These are phyloP conservation scores for Fusarium anguioides DNA, from an alignment of 2,329 filamentous ascomycete genomes.

Conservation along the genomic window DNA sequence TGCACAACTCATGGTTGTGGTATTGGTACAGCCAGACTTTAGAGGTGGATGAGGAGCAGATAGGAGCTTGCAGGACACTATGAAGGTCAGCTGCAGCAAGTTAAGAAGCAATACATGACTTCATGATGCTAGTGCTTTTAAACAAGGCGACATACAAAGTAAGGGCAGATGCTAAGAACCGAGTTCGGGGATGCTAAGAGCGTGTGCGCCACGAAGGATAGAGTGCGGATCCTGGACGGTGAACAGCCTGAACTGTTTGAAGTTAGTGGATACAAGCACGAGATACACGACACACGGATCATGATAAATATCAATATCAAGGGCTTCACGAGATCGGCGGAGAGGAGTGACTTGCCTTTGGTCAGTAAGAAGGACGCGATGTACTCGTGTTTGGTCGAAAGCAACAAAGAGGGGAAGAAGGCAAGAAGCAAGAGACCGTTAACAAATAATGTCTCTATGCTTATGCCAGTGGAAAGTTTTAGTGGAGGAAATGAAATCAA, in stretches of 20 bases:
- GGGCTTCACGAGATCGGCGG: not conserved
- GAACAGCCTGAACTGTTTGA: not conserved
- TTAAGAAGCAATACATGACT: not conserved
- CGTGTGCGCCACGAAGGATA: not conserved
- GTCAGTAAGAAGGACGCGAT: not conserved
- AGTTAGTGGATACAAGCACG: not conserved
- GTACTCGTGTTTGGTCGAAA: not conserved
- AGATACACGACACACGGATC: not conserved
- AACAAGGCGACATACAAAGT: not conserved
- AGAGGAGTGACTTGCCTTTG: not conserved
- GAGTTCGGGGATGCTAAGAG: not conserved
- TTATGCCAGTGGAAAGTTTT: not conserved
- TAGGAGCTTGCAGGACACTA: not conserved
- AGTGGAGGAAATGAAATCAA: not conserved
- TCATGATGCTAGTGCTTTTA: not conserved
- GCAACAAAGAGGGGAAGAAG: not conserved
- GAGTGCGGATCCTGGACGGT: not conserved
- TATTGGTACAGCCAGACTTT: not conserved
- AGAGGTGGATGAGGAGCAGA: not conserved
- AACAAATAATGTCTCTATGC: not conserved
- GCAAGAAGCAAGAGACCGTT: not conserved
- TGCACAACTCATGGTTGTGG: slow-evolving; percentile 22
- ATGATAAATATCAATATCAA: not conserved
- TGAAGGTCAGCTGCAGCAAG: not conserved
- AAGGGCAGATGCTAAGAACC: not conserved